Evolutionary conservation across 2,329 filamentous ascomycete genomes (phyloP), one percentile per base, ranked within the genome.

Genomic region (Cephalotrichum gorgonifer): DNA sequence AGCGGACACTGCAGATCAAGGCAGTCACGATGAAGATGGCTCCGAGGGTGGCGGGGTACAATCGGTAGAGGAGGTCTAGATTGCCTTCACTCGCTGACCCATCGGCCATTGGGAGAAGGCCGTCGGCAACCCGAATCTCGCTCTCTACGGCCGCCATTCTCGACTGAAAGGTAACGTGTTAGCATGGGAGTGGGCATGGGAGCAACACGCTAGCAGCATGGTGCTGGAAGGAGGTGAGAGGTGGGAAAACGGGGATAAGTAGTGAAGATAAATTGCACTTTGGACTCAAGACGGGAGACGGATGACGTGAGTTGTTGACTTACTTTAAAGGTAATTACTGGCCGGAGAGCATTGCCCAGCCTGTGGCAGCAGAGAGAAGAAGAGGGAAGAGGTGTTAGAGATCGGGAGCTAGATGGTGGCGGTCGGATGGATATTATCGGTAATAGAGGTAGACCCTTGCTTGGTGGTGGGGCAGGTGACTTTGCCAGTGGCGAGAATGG

Each of bases 381-480:
- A 27, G 33, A 27, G 15, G 45, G 41, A 23, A 39, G 33, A 33
- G 30, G 45, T 27, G 30, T 25, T 35, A 17, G 22, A 47, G 45
- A 47, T 47, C 35, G 35, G 35, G n/a, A 39, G 35, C 45, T 47
- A 17, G 45, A 33, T 23, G 30, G 44, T 30, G 45, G 33, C 39
- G 31, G 43, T 41, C 8, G 45, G 33, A 47, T 47, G 47, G 47
- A 31, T 49, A 43, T 43, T 30, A n/a, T 49, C 26, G 23, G 39
- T 49, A 43, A 33, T 30, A n/a, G 43, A n/a, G 23, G 39, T 43
- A 43, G 47, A 49, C 47, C 47, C 47, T 49, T 49, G 35, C 33
- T 49, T 23, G 33, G 47, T 49, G 41, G 47, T 49, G 47, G 47
- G 47, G 39, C 47, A 49, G 47, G 38, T 49, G 47, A 49, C 47